phyloP scores from a whole-genome alignment of 768 basidiomycete genomes.

The Amylocystis lapponica region DNA sequence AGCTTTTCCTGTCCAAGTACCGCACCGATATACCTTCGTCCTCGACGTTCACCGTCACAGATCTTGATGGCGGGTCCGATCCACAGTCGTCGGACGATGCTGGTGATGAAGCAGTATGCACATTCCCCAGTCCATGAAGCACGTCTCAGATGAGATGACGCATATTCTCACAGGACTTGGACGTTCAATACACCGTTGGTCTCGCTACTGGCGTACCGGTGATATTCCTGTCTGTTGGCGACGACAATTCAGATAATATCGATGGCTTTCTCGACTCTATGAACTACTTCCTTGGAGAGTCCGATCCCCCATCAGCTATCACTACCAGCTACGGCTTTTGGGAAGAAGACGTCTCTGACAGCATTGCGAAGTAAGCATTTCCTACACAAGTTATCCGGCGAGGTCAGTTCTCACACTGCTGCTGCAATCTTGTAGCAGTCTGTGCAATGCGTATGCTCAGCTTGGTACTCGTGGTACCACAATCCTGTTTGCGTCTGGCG shows the following conservation, averaged over 20 bases:
- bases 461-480: slow-evolving; percentile 67
- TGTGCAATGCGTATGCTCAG: slow-evolving; percentile 58
- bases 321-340: slow-evolving; percentile 68
- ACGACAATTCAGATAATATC: slow-evolving; percentile 13
- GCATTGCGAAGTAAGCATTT: slow-evolving; percentile 44
- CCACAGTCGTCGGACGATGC: slow-evolving; percentile 38
- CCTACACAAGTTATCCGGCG: slow-evolving; percentile 22
- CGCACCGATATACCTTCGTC: slow-evolving; percentile 13
- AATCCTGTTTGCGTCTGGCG: slow-evolving; percentile 67
- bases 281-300: slow-evolving; percentile 41
- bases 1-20: slow-evolving; percentile 39
- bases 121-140: background rate
- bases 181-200: slow-evolving; percentile 15
- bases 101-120: slow-evolving; percentile 54
- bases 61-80: slow-evolving; percentile 48
- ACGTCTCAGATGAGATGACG: slow-evolving; percentile 2
- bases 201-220: slow-evolving; percentile 12
- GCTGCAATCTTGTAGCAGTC: slow-evolving; percentile 49
- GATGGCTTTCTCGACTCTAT: slow-evolving; percentile 43
- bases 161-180: slow-evolving; percentile 7
- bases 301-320: slow-evolving; percentile 49
- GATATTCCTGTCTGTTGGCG: slow-evolving; percentile 9
- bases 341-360: slow-evolving; percentile 60
- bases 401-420: slow-evolving; percentile 13
- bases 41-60: slow-evolving; percentile 12